Evolutionary conservation across 495 filamentous ascomycete genomes (phyloP), one percentile per base, ranked within the genome.

Genomic region (Pseudoneurospora amorphoporcata): DNA sequence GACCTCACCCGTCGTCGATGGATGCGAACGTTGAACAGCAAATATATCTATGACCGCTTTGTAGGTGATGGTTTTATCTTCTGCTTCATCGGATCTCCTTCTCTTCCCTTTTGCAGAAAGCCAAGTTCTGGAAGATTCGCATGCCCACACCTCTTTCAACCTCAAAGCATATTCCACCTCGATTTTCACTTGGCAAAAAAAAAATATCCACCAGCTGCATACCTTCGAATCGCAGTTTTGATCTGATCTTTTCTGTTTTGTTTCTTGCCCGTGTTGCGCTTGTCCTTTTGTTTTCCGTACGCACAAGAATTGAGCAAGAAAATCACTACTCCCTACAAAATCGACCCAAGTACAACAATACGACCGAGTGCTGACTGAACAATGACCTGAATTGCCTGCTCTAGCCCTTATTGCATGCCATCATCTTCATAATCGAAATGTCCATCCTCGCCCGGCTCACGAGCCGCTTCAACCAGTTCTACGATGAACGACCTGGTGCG

Each of bases 391-490:
- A 65, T 32, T 71, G 45, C 70, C 47, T 71, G 71, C 42, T 45
- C 47, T 77, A 99, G 95, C 95, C 95, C 76, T 84, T 98, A 40
- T 85, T 98, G 68, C 94, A 98, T 83, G 85, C 89, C 42, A 86
- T 97, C 71, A 88, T 97, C 70, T 91, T 98, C 80, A 80, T 97
- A 19, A 87, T 97, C 81, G 92, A 98, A 81, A 92, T 98, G 91
- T 89, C 88, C 37, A 88, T 94, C 76, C 87, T 97, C 71, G 91
- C 90, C 76, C 89, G 94, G 75, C 83, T 97, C 69, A 90, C 88
- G 53, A 88, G 92, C 74, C 94, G 94, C 76, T 99, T 97, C 85
- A 97, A 97, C 82, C 86, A 88, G 73, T 96, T 96, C 84, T 99
- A 98, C 87, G 88, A 90, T 75, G 89, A 90, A 75, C 92, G 91